These are phyloP conservation scores for Aeminium ludgeri DNA, from an alignment of 495 filamentous ascomycete species.

Conservation along the genomic window DNA sequence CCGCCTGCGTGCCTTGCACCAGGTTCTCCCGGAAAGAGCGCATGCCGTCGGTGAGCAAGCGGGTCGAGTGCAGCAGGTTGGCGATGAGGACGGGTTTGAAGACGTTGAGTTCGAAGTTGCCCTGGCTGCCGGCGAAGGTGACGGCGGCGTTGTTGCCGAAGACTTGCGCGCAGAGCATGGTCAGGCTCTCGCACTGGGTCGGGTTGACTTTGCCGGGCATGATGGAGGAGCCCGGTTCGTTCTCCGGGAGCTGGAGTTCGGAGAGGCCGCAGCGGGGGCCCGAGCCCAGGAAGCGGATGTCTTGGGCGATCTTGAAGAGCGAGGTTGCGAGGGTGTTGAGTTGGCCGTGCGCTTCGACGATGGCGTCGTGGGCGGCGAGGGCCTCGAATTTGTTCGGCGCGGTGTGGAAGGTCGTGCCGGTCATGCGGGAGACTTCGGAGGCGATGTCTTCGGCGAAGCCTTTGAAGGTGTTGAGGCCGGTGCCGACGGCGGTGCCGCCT, in stretches of 20 bases:
- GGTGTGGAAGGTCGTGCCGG: slow-evolving; percentile 82
- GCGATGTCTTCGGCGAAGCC: slow-evolving; percentile 91
- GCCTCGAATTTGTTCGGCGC: slow-evolving; percentile 99
- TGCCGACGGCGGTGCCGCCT: slow-evolving; percentile 93
- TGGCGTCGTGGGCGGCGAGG: slow-evolving; percentile 89
- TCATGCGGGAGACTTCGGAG: slow-evolving; percentile 75
- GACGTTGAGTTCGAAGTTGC: slow-evolving; percentile 97
- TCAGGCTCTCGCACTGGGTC: slow-evolving; percentile 93
- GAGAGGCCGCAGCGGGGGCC: slow-evolving; percentile 91
- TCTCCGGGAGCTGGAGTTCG: slow-evolving; percentile 84
- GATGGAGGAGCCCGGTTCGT: slow-evolving; percentile 92
- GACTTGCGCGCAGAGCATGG: slow-evolving; percentile 94
- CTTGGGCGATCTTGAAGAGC: slow-evolving; percentile 96
- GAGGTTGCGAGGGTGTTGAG: slow-evolving; percentile 87
- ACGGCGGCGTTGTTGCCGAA: slow-evolving; percentile 91
- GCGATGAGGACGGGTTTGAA: slow-evolving; percentile 95
- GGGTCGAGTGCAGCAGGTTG: slow-evolving; percentile 80
- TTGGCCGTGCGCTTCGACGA: slow-evolving; percentile 82
- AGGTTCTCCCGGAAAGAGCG: slow-evolving; percentile 84
- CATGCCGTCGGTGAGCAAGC: slow-evolving; percentile 84
- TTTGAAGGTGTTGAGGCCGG: slow-evolving; percentile 91
- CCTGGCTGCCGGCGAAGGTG: slow-evolving; percentile 88
- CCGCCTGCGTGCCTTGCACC: slow-evolving; percentile 73
- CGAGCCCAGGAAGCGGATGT: slow-evolving; percentile 90
- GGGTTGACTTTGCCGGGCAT: slow-evolving; percentile 99